A percentile compares a stretch with the other conserved stretches of the same genome.
Evolutionary conservation across 257 asterid genomes (phyloP).

Genomic region (Solanum acaule): DNA sequence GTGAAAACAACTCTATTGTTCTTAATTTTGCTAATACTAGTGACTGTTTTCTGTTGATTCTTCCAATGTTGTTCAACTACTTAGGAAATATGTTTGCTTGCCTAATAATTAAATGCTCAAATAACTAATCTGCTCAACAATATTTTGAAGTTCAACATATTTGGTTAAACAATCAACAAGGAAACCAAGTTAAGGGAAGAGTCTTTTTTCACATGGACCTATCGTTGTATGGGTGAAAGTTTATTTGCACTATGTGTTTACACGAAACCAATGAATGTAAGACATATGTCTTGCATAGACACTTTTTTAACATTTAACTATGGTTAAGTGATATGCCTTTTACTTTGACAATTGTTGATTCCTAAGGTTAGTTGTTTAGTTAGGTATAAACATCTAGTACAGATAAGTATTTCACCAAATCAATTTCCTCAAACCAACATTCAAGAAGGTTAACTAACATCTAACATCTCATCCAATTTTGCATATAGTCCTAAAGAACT

Average conservation of each 20-base stretch:
- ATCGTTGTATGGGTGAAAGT: too few relatives aligned
- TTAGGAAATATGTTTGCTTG: background rate
- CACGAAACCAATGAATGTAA: too few relatives aligned
- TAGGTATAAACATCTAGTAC: too few relatives aligned
- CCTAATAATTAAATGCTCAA: background rate
- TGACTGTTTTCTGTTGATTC: background rate
- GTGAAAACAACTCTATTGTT: too few relatives aligned
- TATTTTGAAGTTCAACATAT: background rate
- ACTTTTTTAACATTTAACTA: background rate
- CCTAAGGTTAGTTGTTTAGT: background rate
- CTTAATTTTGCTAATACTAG: background rate
- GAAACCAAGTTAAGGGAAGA: background rate
- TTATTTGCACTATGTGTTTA: rapidly evolving
- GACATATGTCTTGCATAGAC: background rate
- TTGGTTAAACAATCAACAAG: background rate
- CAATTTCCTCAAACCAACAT: too few relatives aligned
- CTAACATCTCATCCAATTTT: too few relatives aligned
- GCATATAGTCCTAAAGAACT: too few relatives aligned
- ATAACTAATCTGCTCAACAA: background rate
- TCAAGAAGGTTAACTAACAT: too few relatives aligned
- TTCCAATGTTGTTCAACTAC: background rate
- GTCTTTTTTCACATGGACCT: background rate
- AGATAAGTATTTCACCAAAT: too few relatives aligned
- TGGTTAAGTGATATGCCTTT: background rate
- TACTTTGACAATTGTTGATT: too few relatives aligned